Evolutionary conservation across 2,329 filamentous ascomycete species (phyloP).

Genomic region (Fusarium pininemorale): DNA sequence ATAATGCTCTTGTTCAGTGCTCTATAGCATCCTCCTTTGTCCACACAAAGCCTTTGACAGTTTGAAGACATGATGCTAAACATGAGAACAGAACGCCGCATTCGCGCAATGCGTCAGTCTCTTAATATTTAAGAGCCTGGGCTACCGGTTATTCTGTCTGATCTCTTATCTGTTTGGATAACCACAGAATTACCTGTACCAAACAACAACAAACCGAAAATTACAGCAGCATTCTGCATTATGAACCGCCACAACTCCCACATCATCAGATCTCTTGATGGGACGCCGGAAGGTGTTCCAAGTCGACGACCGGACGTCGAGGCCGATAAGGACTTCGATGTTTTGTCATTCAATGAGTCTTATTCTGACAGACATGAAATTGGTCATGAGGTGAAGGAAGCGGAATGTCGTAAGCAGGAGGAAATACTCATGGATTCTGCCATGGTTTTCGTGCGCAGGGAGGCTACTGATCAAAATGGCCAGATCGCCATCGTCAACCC

Average conservation of each 20-base stretch:
- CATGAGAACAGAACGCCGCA: neutral
- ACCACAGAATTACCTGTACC: neutral
- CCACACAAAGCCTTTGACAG: neutral
- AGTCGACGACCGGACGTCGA: neutral
- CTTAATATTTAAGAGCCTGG: neutral
- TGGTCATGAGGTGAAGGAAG: neutral
- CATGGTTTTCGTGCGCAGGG: no score
- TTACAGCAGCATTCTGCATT: no score
- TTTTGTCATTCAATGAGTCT: neutral
- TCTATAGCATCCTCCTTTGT: neutral
- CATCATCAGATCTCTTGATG: accelerated
- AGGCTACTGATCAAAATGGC: neutral
- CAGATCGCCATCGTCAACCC: neutral
- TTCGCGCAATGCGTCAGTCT: no score
- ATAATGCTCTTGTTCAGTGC: neutral
- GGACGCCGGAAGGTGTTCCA: accelerated
- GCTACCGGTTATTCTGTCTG: no score
- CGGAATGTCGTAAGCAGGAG: neutral
- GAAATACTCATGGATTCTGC: no score
- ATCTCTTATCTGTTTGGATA: neutral
- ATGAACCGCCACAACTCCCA: neutral
- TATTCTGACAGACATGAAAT: neutral
- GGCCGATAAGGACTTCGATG: neutral
- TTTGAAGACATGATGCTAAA: neutral
- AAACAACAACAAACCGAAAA: no score